These are phyloP conservation scores for Malus sylvestris DNA, from an alignment of 306 rosid species.

Conservation along the genomic window DNA sequence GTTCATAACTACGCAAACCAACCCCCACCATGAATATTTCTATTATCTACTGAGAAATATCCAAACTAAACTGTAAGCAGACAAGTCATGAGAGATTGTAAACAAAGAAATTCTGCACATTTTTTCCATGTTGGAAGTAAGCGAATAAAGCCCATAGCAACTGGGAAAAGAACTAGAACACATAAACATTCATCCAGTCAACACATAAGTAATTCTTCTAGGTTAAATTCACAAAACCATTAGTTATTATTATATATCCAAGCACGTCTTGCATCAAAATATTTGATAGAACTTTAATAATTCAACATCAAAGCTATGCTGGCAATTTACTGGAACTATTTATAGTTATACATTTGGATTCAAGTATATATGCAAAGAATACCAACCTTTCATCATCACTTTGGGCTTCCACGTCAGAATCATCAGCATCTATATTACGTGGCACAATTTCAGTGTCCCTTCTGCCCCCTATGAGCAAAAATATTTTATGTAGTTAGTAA, in stretches of 20 bases:
- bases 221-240: background rate
- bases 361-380: background rate
- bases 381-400: slow-evolving; percentile 83
- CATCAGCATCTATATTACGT: slow-evolving; percentile 86
- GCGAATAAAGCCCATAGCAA: background rate
- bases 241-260: background rate
- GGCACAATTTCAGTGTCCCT: slow-evolving; percentile 71
- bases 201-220: background rate
- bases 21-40: background rate
- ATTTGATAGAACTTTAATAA: background rate
- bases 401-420: slow-evolving; percentile 85
- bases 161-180: background rate
- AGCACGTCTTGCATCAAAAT: background rate
- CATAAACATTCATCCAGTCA: background rate
- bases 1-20: background rate
- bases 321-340: background rate
- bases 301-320: background rate
- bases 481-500: background rate
- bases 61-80: background rate
- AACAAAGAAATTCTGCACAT: background rate
- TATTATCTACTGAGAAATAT: background rate
- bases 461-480: slow-evolving; percentile 46
- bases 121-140: background rate
- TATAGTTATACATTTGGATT: background rate
- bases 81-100: background rate